These are phyloP conservation scores for Clonostachys byssicola DNA, from an alignment of 2,329 filamentous ascomycete genomes.

Conservation along the genomic window DNA sequence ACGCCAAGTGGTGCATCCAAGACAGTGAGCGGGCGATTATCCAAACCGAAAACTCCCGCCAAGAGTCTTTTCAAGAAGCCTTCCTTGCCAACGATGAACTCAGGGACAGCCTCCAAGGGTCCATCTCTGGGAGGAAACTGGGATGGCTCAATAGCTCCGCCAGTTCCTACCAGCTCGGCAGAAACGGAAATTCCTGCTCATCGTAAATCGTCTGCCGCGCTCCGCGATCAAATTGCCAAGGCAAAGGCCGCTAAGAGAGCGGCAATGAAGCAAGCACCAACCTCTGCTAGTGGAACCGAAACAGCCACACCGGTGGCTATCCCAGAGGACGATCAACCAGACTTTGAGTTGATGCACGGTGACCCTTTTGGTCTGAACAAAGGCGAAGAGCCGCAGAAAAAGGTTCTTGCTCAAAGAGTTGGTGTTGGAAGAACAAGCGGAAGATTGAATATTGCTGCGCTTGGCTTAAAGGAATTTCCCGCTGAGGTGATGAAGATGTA, in stretches of 20 bases:
- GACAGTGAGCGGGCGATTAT: slow-evolving; percentile 35
- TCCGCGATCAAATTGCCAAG: slow-evolving; percentile 89
- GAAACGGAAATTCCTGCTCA: slow-evolving; percentile 3
- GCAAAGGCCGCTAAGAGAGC: slow-evolving; percentile 78
- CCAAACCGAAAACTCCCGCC: slow-evolving; percentile 47
- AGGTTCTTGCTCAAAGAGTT: slow-evolving; percentile 69
- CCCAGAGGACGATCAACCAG: slow-evolving; percentile 34
- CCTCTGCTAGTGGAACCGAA: slow-evolving; percentile 9
- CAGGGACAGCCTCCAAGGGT: slow-evolving; percentile 6
- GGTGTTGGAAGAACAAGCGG: slow-evolving; percentile 72
- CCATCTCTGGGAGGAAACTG: slow-evolving; percentile 6
- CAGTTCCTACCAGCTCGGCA: too few species aligned
- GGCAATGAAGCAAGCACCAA: slow-evolving; percentile 23
- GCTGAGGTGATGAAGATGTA: slow-evolving; percentile 88
- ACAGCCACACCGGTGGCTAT: slow-evolving; percentile 16
- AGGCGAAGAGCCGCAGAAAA: slow-evolving; percentile 55
- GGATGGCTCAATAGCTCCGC: slow-evolving; percentile 3
- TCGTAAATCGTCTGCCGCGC: slow-evolving; percentile 69
- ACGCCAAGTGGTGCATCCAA: slow-evolving; percentile 38
- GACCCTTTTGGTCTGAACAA: slow-evolving; percentile 70
- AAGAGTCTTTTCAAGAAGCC: slow-evolving; percentile 53
- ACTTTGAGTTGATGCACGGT: slow-evolving; percentile 45
- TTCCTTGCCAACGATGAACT: slow-evolving; percentile 34
- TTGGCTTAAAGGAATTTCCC: slow-evolving; percentile 77
- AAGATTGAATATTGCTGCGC: slow-evolving; percentile 80